A percentile compares a stretch with the other conserved stretches of the same genome.
phyloP scores from a whole-genome alignment of 176 grass and related monocot genomes.

The Stipa capillata region DNA sequence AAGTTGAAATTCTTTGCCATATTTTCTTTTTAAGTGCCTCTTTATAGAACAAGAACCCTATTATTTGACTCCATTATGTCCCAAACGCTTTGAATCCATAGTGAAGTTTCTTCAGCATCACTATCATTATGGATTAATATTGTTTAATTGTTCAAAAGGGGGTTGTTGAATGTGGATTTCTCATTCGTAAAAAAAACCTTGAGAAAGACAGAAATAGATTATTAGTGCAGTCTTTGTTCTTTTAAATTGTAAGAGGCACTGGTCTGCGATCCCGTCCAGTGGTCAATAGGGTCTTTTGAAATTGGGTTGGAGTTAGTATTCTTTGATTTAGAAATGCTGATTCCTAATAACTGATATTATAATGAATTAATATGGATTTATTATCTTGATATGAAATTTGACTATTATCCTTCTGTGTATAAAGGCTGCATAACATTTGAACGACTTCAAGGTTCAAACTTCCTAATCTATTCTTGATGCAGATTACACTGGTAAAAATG shows the following conservation, averaged over 20 bases:
- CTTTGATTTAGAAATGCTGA: neutral
- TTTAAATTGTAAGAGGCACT: neutral
- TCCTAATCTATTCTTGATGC: neutral
- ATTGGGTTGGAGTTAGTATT: neutral
- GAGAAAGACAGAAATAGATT: neutral
- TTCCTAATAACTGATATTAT: neutral
- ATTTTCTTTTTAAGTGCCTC: neutral
- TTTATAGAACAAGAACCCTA: neutral
- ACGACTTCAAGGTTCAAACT: neutral
- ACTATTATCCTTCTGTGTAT: neutral
- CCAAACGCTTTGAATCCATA: neutral
- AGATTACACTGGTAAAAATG: conserved; percentile 83
- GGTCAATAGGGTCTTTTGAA: neutral
- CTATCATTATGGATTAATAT: neutral
- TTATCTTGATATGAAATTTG: neutral
- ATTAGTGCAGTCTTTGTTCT: neutral
- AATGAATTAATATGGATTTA: neutral
- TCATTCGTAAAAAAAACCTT: neutral
- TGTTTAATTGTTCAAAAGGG: neutral
- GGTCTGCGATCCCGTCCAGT: neutral
- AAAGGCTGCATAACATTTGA: neutral
- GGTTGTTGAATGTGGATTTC: neutral
- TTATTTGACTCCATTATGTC: neutral
- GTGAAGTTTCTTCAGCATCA: neutral
- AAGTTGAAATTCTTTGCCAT: neutral